phyloP scores from a whole-genome alignment of 441 rosid species.

The Gossypium davidsonii region DNA sequence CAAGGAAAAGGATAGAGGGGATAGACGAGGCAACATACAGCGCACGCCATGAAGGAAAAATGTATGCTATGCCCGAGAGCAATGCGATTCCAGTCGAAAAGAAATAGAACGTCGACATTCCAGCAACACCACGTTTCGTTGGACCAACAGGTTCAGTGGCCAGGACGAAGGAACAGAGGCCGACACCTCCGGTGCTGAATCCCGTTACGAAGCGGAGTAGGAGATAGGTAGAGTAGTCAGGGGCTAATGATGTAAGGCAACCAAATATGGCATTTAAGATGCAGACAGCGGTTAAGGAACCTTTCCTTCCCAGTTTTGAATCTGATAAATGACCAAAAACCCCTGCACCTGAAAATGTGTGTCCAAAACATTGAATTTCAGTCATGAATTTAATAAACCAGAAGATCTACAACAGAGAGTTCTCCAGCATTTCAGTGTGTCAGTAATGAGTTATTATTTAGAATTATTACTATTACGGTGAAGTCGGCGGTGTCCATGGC shows the following conservation, averaged over 20 bases:
- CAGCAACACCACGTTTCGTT: constrained; percentile 69
- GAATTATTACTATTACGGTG: neutral
- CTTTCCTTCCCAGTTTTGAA: constrained; percentile 86
- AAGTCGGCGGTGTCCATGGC: neutral
- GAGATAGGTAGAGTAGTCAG: constrained; percentile 57
- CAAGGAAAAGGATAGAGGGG: constrained; percentile 63
- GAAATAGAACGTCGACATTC: constrained; percentile 94
- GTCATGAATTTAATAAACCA: neutral
- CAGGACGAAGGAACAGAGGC: constrained; percentile 74
- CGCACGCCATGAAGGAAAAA: constrained; percentile 61
- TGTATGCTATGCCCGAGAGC: constrained; percentile 64
- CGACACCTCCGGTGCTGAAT: constrained; percentile 88
- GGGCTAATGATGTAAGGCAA: constrained; percentile 60
- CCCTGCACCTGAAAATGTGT: constrained; percentile 66
- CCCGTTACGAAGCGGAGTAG: constrained; percentile 69
- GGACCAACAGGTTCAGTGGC: constrained; percentile 87
- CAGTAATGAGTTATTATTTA: neutral
- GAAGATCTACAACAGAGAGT: neutral
- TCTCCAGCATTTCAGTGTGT: neutral
- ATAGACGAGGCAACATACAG: constrained; percentile 67
- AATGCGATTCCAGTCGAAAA: constrained; percentile 70
- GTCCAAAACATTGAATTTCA: neutral
- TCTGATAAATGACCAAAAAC: constrained; percentile 86
- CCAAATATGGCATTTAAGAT: constrained; percentile 65
- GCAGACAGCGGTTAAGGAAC: constrained; percentile 69